A percentile compares a stretch with the other conserved stretches of the same genome.
Evolutionary conservation across 352 stramenopile species (phyloP).

Genomic region (Pythium sukuiense): DNA sequence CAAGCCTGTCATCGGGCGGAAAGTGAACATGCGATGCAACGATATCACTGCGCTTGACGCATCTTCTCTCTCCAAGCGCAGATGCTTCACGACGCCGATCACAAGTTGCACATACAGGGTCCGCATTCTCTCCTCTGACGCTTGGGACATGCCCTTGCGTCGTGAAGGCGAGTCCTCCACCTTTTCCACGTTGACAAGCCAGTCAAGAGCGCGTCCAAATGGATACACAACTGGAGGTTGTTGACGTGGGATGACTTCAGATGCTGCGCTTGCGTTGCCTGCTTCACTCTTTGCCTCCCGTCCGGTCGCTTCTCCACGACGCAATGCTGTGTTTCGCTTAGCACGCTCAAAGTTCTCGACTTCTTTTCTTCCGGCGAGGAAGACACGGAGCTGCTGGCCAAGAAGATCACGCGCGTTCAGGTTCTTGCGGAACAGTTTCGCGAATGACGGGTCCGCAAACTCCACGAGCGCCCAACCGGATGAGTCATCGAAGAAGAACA

Average conservation of each 20-base stretch:
- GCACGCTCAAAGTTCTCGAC: conserved; percentile 62
- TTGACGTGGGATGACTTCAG: conserved; percentile 14
- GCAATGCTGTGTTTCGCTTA: conserved; percentile 46
- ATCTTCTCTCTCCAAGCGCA: conserved; percentile 70
- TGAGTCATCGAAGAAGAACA: conserved; percentile 75
- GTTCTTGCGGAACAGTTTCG: conserved; percentile 48
- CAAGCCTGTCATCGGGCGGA: conserved; percentile 59
- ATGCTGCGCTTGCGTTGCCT: background rate
- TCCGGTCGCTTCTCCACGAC: background rate
- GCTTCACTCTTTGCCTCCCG: conserved; percentile 8
- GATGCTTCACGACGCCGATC: conserved; percentile 55
- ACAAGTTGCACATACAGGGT: conserved; percentile 67
- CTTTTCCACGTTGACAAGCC: conserved; percentile 61
- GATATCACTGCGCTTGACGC: conserved; percentile 73
- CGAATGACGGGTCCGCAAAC: conserved; percentile 47
- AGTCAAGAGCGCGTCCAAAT: conserved; percentile 70
- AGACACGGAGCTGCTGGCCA: conserved; percentile 54
- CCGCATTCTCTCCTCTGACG: conserved; percentile 65
- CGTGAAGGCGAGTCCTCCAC: conserved; percentile 62
- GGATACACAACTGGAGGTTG: conserved; percentile 33
- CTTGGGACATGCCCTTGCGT: conserved; percentile 48
- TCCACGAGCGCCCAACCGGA: conserved; percentile 77
- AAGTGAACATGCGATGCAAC: conserved; percentile 78
- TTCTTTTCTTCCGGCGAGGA: conserved; percentile 49
- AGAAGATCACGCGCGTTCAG: conserved; percentile 61